These are phyloP conservation scores for Musa itinerans DNA, from an alignment of 176 grass and related monocot genomes.

Conservation along the genomic window DNA sequence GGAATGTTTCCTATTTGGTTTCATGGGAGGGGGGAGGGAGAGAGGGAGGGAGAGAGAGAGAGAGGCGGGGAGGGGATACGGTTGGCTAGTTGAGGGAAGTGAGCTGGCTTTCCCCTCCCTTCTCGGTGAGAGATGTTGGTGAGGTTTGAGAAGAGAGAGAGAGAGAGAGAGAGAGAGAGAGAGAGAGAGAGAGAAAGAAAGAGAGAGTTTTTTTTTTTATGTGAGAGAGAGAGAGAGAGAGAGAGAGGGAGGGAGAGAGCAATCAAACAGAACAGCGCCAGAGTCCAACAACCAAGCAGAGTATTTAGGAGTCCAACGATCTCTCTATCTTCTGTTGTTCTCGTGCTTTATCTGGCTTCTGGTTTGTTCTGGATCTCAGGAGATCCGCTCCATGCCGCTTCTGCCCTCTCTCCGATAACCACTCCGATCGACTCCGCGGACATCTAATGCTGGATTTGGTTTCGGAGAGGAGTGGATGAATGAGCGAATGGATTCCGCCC, in stretches of 20 bases:
- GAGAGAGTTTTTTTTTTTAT: neutral
- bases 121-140: neutral
- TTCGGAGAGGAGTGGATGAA: no score
- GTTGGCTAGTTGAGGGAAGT: constrained; percentile 4
- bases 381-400: neutral
- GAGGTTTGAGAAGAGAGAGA: neutral
- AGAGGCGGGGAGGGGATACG: neutral
- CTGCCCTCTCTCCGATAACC: neutral
- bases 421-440: neutral
- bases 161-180: neutral
- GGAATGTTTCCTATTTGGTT: neutral
- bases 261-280: constrained; percentile 10
- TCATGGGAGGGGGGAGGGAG: neutral
- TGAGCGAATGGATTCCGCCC: neutral
- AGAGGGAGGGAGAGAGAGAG: neutral
- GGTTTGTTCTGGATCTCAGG: neutral
- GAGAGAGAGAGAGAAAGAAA: neutral
- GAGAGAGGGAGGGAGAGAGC: neutral
- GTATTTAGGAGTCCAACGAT: neutral
- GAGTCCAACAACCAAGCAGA: constrained; percentile 3
- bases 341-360: neutral
- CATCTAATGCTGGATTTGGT: constrained; percentile 1
- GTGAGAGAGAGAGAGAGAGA: neutral
- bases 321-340: neutral
- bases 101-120: constrained; percentile 8